phyloP scores from a whole-genome alignment of 2,329 filamentous ascomycete species.

The Aspergillus fructus region DNA sequence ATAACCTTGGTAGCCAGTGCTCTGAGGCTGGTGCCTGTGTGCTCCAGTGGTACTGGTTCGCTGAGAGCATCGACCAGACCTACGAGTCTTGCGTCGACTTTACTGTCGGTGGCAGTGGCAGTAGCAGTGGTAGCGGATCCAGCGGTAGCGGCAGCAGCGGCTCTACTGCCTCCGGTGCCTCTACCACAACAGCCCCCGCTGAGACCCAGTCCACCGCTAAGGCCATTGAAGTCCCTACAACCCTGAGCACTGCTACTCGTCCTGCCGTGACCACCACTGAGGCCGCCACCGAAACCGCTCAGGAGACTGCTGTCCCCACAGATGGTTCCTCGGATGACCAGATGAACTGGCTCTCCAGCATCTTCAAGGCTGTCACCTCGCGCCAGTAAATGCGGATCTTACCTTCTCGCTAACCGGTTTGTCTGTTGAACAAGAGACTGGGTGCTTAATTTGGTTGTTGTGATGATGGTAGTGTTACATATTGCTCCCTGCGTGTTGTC shows the following conservation, averaged over 20 bases:
- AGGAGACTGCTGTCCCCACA: conserved; percentile 14
- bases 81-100: conserved; percentile 38
- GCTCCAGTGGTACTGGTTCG: conserved; percentile 37
- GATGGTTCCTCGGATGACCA: conserved; percentile 21
- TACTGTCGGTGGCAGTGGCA: conserved; percentile 20
- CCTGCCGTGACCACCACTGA: conserved; percentile 7
- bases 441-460: not conserved
- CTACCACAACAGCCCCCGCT: conserved; percentile 6
- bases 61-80: conserved; percentile 35
- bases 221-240: conserved; percentile 11
- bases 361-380: conserved; percentile 16
- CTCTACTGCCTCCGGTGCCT: conserved; percentile 17
- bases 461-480: not conserved
- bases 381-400: conserved; percentile 7
- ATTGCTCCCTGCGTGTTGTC: not conserved
- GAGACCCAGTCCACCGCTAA: conserved; percentile 5
- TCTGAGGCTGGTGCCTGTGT: conserved; percentile 31
- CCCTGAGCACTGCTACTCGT: conserved; percentile 15
- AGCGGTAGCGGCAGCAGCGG: conserved; percentile 11
- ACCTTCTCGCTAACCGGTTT: not conserved
- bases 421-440: not conserved
- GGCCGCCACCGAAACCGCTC: conserved; percentile 3
- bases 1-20: conserved; percentile 28
- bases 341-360: conserved; percentile 15
- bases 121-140: conserved; percentile 15